These are phyloP conservation scores for Talaromyces sp. DNA, from an alignment of 2,329 filamentous ascomycete species.

Conservation along the genomic window DNA sequence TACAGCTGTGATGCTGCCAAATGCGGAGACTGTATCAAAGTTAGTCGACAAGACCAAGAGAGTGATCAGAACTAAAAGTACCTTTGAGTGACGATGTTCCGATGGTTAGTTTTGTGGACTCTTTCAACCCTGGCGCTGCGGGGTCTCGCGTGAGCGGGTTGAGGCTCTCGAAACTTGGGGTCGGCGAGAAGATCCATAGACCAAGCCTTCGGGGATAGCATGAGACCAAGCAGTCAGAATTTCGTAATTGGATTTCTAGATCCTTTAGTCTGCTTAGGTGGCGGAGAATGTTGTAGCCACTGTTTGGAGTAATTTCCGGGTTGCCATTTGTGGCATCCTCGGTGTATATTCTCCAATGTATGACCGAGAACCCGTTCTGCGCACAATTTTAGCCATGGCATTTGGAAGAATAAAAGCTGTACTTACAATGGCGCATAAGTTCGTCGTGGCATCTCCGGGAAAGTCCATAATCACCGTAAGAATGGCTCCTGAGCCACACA, in stretches of 20 bases:
- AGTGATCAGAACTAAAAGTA: conserved; percentile 17
- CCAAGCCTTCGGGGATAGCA: conserved; percentile 37
- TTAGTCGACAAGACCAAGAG: conserved; percentile 8
- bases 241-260: conserved; percentile 35
- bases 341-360: conserved; percentile 44
- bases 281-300: conserved; percentile 36
- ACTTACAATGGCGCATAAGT: conserved; percentile 42
- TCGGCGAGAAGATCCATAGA: conserved; percentile 41
- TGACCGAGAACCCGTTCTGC: conserved; percentile 42
- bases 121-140: conserved; percentile 19
- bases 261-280: conserved; percentile 40
- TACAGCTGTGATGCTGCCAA: conserved; percentile 31
- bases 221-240: conserved; percentile 36
- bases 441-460: conserved; percentile 41
- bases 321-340: conserved; percentile 31
- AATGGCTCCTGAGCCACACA: conserved; percentile 18
- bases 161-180: conserved; percentile 37
- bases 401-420: not conserved
- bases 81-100: conserved; percentile 34
- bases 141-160: conserved; percentile 26
- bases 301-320: conserved; percentile 32
- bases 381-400: conserved; percentile 22
- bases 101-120: conserved; percentile 30
- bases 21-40: conserved; percentile 30
- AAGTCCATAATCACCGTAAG: conserved; percentile 40